Percentiles rank a stretch among this genome's conserved stretches.
phyloP scores from a whole-genome alignment of 148 eudicot species.

The Vaccinium myrtillus region DNA sequence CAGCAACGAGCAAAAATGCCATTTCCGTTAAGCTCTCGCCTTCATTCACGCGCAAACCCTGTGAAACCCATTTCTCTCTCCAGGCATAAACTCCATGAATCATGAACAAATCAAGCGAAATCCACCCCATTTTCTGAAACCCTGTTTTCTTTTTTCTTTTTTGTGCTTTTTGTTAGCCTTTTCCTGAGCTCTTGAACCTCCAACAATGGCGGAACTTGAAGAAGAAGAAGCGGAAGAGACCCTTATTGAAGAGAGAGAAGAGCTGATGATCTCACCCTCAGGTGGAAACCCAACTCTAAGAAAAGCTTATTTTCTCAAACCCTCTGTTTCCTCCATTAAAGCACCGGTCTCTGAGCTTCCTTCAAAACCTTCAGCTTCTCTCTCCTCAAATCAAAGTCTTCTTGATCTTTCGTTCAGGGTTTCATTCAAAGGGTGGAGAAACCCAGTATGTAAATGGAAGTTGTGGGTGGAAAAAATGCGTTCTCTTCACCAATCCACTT shows the following conservation, averaged over 20 bases:
- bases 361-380: not conserved
- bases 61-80: not conserved
- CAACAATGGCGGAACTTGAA: slow-evolving; percentile 1
- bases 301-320: slow-evolving; percentile 42
- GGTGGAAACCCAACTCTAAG: slow-evolving; percentile 28
- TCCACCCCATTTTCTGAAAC: not conserved
- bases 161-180: not conserved
- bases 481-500: not conserved
- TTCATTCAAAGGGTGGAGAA: slow-evolving; percentile 1
- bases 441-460: not conserved
- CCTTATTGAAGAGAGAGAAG: slow-evolving; percentile 23
- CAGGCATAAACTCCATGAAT: not conserved
- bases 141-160: not conserved
- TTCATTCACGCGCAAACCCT: not conserved
- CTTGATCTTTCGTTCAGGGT: not conserved
- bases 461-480: not conserved
- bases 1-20: not conserved
- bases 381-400: not conserved
- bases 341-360: slow-evolving; percentile 3
- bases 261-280: slow-evolving; percentile 26
- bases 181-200: not conserved
- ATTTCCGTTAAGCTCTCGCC: not conserved
- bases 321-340: slow-evolving; percentile 19
- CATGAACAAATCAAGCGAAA: not conserved
- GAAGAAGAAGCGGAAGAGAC: not conserved